These are phyloP conservation scores for Nadsonia fulvescens DNA, from an alignment of 805 yeast species.

Conservation along the genomic window DNA sequence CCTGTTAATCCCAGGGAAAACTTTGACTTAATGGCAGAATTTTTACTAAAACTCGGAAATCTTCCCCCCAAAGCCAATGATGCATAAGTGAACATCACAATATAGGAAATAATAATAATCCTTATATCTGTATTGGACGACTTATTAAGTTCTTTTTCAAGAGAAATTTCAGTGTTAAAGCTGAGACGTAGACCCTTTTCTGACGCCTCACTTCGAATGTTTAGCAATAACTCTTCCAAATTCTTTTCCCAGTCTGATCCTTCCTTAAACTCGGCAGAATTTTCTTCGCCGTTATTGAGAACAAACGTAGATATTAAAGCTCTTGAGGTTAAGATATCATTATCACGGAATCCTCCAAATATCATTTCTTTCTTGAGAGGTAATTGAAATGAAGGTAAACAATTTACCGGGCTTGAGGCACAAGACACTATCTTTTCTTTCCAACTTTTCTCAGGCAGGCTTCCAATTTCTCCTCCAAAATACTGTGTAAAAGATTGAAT, in stretches of 20 bases:
- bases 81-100: slow-evolving; percentile 77
- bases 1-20: slow-evolving; percentile 73
- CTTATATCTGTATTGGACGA: slow-evolving; percentile 64
- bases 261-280: slow-evolving; percentile 22
- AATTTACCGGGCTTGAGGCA: slow-evolving; percentile 66
- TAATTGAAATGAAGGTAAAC: slow-evolving; percentile 81
- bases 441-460: slow-evolving; percentile 41
- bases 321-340: slow-evolving; percentile 35
- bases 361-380: slow-evolving; percentile 59
- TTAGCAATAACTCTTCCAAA: slow-evolving; percentile 37
- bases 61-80: slow-evolving; percentile 59
- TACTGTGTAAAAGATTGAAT: slow-evolving; percentile 82
- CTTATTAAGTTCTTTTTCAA: slow-evolving; percentile 68
- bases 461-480: slow-evolving; percentile 43
- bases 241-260: slow-evolving; percentile 52
- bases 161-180: slow-evolving; percentile 67
- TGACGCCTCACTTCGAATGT: slow-evolving; percentile 29
- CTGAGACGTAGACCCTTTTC: slow-evolving; percentile 39
- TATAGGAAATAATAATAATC: slow-evolving; percentile 55
- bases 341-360: slow-evolving; percentile 35
- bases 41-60: slow-evolving; percentile 23
- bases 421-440: slow-evolving; percentile 34
- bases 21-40: slow-evolving; percentile 31
- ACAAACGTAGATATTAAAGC: slow-evolving; percentile 69
- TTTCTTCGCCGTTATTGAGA: slow-evolving; percentile 30